Percentiles rank a stretch among this genome's conserved stretches.
These are phyloP conservation scores for Aspergillus pseudonomiae DNA, from an alignment of 2,329 filamentous ascomycete species.

Conservation along the genomic window DNA sequence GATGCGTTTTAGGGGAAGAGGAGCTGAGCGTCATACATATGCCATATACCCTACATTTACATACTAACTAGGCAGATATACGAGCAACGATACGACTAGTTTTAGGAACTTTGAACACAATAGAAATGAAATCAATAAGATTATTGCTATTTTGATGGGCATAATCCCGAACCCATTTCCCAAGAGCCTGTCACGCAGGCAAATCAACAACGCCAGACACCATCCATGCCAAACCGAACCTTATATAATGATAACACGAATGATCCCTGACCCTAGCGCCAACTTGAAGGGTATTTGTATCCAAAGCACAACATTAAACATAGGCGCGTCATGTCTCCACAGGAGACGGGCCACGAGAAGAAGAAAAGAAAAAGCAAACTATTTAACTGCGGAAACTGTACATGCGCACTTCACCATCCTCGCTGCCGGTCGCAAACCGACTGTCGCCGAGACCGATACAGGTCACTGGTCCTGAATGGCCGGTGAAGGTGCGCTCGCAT, in stretches of 20 bases:
- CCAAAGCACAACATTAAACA: slow-evolving; percentile 3
- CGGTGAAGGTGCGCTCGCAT: slow-evolving; percentile 89
- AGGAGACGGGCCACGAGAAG: slow-evolving; percentile 12
- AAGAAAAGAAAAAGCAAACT: slow-evolving; percentile 4
- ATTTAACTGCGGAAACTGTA: slow-evolving; percentile 66
- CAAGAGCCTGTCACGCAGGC: neutral
- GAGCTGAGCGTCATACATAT: too few relatives aligned
- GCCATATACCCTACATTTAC: too few relatives aligned
- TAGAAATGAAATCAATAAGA: neutral
- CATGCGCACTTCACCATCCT: slow-evolving; percentile 88
- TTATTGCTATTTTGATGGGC: neutral
- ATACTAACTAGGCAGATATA: too few relatives aligned
- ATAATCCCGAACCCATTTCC: neutral
- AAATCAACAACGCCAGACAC: neutral
- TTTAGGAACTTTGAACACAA: neutral
- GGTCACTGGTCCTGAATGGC: slow-evolving; percentile 87
- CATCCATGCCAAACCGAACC: neutral
- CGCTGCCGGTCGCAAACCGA: slow-evolving; percentile 85
- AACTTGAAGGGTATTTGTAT: slow-evolving; percentile 8
- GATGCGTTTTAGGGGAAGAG: too few relatives aligned
- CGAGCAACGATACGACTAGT: neutral
- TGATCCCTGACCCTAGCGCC: neutral
- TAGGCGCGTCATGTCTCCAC: neutral
- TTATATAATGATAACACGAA: neutral
- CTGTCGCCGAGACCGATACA: slow-evolving; percentile 91